Percentiles rank a stretch among this genome's conserved stretches.
These are phyloP conservation scores for Phylloporus arenicola DNA, from an alignment of 768 basidiomycete genomes.

Conservation along the genomic window DNA sequence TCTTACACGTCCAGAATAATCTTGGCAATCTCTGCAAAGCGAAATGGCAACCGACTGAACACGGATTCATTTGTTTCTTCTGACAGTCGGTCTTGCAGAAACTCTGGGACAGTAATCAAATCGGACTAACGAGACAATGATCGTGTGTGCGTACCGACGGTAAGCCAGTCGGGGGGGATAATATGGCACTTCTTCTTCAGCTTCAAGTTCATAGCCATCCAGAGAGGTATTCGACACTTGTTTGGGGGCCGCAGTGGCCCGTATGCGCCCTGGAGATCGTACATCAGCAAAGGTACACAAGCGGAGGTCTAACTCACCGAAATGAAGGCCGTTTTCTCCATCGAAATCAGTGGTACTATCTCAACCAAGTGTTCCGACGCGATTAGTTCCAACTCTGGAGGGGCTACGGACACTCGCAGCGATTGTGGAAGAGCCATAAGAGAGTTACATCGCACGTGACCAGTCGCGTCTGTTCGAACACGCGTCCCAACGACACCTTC, in stretches of 20 bases:
- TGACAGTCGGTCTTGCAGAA: slow-evolving; percentile 66
- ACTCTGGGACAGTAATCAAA: slow-evolving; percentile 46
- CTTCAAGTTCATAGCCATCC: slow-evolving; percentile 95
- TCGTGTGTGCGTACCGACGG: slow-evolving; percentile 54
- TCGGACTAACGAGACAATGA: background rate
- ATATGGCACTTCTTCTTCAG: slow-evolving; percentile 93
- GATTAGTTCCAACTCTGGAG: slow-evolving; percentile 83
- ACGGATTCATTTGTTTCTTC: slow-evolving; percentile 68
- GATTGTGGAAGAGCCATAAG: slow-evolving; percentile 74
- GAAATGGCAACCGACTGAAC: slow-evolving; percentile 80
- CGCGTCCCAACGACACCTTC: background rate
- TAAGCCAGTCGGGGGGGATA: slow-evolving; percentile 85
- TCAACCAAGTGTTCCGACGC: slow-evolving; percentile 82
- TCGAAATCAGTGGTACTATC: slow-evolving; percentile 81
- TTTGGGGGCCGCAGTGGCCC: slow-evolving; percentile 89
- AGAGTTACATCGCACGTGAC: slow-evolving; percentile 17
- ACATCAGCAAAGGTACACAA: slow-evolving; percentile 7
- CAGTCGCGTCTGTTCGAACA: slow-evolving; percentile 8
- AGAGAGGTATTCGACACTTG: slow-evolving; percentile 82
- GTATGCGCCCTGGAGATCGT: slow-evolving; percentile 66
- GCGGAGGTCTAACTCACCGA: slow-evolving; percentile 49
- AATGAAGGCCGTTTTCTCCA: slow-evolving; percentile 89
- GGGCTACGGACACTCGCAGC: slow-evolving; percentile 67
- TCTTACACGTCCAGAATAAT: slow-evolving; percentile 88
- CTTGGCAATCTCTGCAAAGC: slow-evolving; percentile 87